phyloP scores from a whole-genome alignment of 2,329 filamentous ascomycete species.

The Cladosporium sp. region DNA sequence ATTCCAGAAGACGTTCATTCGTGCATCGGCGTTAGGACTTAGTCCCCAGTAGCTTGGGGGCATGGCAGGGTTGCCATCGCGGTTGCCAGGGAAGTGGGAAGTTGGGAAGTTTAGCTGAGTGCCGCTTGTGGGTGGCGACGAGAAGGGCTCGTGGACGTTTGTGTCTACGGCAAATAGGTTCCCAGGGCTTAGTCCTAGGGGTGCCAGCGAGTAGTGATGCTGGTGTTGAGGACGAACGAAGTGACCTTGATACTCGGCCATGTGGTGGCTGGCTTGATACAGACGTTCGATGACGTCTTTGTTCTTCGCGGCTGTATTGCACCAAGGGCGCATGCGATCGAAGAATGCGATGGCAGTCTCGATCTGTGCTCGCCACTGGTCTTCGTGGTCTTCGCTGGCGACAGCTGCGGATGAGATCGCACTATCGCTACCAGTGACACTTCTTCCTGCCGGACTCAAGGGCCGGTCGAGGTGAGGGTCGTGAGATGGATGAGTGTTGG shows the following conservation, averaged over 20 bases:
- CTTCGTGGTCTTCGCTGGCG: slow-evolving; percentile 28
- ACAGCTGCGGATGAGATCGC: slow-evolving; percentile 22
- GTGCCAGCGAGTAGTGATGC: slow-evolving; percentile 14
- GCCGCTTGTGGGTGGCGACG: slow-evolving; percentile 6
- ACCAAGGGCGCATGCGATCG: slow-evolving; percentile 39
- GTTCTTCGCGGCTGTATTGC: slow-evolving; percentile 41
- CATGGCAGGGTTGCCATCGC: slow-evolving; percentile 16
- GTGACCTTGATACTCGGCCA: slow-evolving; percentile 24
- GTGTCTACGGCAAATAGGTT: slow-evolving; percentile 8
- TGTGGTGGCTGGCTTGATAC: slow-evolving; percentile 35
- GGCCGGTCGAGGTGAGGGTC: slow-evolving; percentile 16
- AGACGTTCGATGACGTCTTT: slow-evolving; percentile 38
- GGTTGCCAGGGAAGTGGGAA: slow-evolving; percentile 13
- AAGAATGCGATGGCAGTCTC: slow-evolving; percentile 41
- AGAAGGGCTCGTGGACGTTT: slow-evolving; percentile 3
- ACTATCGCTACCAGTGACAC: slow-evolving; percentile 30
- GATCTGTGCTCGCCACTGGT: slow-evolving; percentile 39
- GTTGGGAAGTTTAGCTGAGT: not conserved
- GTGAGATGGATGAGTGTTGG: slow-evolving; percentile 2
- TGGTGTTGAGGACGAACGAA: slow-evolving; percentile 18
- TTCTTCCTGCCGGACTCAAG: slow-evolving; percentile 19
- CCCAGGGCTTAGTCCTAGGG: slow-evolving; percentile 12
- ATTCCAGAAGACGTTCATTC: slow-evolving; percentile 21
- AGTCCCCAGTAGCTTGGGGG: slow-evolving; percentile 16
- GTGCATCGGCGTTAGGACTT: slow-evolving; percentile 18